A percentile compares a stretch with the other conserved stretches of the same genome.
Evolutionary conservation across 352 stramenopile species (phyloP).

Genomic region (Pythium brassicae): DNA sequence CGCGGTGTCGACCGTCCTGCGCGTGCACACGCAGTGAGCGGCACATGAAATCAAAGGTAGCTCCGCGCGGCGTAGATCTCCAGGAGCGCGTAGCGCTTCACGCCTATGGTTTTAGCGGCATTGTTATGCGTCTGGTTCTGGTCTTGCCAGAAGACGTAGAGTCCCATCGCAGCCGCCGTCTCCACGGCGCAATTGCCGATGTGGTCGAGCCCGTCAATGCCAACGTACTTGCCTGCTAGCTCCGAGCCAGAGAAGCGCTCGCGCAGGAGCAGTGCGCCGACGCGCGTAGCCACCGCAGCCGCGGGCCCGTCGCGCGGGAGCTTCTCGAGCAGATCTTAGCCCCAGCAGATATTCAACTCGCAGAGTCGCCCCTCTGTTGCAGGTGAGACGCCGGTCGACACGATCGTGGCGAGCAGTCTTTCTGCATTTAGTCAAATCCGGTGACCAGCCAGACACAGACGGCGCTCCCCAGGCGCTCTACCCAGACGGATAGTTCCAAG

Average conservation of each 20-base stretch:
- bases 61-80: conserved; percentile 75
- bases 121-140: conserved; percentile 73
- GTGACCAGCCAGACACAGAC: too few species aligned
- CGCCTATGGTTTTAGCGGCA: conserved; percentile 48
- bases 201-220: conserved; percentile 65
- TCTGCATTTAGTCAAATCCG: too few species aligned
- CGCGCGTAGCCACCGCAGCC: conserved; percentile 37
- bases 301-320: conserved; percentile 50
- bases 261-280: conserved; percentile 14
- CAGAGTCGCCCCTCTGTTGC: too few species aligned
- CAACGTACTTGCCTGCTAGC: conserved; percentile 53
- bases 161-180: conserved; percentile 63
- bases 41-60: conserved; percentile 94
- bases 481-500: too few species aligned
- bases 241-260: conserved; percentile 59
- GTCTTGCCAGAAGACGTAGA: conserved; percentile 68
- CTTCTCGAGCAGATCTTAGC: conserved; percentile 64
- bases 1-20: conserved; percentile 81
- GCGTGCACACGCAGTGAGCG: conserved; percentile 90
- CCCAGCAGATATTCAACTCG: too few species aligned
- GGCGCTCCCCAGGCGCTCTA: too few species aligned
- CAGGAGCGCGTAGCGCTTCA: conserved; percentile 55
- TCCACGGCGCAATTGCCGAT: conserved; percentile 68
- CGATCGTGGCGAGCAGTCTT: too few species aligned
- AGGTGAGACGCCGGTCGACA: too few species aligned